Base-by-base conservation (phyloP, 768 basidiomycete species). In the Boletus subparvulus region DNA sequence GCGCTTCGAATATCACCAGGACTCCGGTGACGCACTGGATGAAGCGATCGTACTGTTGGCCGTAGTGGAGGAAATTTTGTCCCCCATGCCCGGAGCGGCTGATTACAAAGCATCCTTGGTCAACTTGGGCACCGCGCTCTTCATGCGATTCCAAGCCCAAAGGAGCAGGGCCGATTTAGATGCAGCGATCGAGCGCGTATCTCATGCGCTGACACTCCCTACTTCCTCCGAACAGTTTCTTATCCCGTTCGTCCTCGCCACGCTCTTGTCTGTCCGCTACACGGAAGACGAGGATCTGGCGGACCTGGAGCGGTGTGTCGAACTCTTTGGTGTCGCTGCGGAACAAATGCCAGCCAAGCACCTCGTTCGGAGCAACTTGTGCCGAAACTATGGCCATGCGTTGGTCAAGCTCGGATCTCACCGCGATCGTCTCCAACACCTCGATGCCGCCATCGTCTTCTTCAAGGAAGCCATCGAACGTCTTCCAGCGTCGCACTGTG, bases 21-120 rank as follows among this genome's bases (percentile, higher is more conserved):
- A 54, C n/a, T 28, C 44, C 6, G n/a, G 50, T 4, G 63, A 59
- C 42, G 47, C 40, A 6, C 51, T 72, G 24, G 67, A 73, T 16
- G 64, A 66, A 36, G 58, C 62, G 3, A 63, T 73, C 40, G 59
- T 65, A 6, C 55, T 61, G 19, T 44, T 70, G 37, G 32, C 58
- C n/a, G 60, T 64, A 30, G 64, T 51, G 1, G 64, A 66, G 24
- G 64, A 59, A 24, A 28, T 54, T 3, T 33, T 61, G 33, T 44
- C 69, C 10, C 7, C 7, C 4, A 48, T 45, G 2, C 48, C 59
- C 2, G 37, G 52, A 12, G 47, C 60, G 3, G 3, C 32, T 2
- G 47, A 61, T 19, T 57, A 58, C 54, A 55, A 46, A 37, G n/a
- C 9, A 0, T 47, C 32, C 16, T 55, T 63, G 35, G 24, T 49